These are phyloP conservation scores for Pichia rugopelliculosa DNA, from an alignment of 805 yeast species.

Conservation along the genomic window DNA sequence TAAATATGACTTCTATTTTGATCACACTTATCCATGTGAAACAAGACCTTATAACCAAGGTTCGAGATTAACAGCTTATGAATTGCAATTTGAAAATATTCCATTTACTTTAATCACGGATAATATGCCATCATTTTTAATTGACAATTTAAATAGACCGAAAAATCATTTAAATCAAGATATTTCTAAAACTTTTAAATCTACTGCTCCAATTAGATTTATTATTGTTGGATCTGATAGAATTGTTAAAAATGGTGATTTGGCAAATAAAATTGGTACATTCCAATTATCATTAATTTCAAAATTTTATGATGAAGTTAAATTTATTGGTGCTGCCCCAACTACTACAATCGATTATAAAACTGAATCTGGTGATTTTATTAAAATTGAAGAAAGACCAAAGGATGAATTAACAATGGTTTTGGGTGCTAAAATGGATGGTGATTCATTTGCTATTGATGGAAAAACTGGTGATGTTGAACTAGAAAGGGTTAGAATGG, in stretches of 20 bases:
- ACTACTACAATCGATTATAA: constrained; percentile 76
- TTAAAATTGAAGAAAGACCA: constrained; percentile 85
- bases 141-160: constrained; percentile 34
- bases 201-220: constrained; percentile 66
- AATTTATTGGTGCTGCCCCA: constrained; percentile 93
- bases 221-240: constrained; percentile 95
- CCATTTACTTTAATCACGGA: constrained; percentile 89
- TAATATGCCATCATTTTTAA: constrained; percentile 79
- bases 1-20: constrained; percentile 37
- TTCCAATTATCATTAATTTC: constrained; percentile 78
- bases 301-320: constrained; percentile 53
- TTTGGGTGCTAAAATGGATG: constrained; percentile 53
- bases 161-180: constrained; percentile 22
- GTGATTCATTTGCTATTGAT: constrained; percentile 25
- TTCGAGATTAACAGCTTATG: constrained; percentile 86
- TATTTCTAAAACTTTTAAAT: constrained; percentile 14
- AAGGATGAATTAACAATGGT: constrained; percentile 68
- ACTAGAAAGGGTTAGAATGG: constrained; percentile 57
- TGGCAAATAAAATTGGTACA: constrained; percentile 96
- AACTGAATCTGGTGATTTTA: constrained; percentile 62
- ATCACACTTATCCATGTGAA: constrained; percentile 79
- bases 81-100: constrained; percentile 73
- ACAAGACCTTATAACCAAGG: constrained; percentile 98
- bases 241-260: constrained; percentile 86
- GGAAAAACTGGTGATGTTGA: constrained; percentile 17